phyloP scores from a whole-genome alignment of 2,329 filamentous ascomycete species.

The Fusarium beomiforme region DNA sequence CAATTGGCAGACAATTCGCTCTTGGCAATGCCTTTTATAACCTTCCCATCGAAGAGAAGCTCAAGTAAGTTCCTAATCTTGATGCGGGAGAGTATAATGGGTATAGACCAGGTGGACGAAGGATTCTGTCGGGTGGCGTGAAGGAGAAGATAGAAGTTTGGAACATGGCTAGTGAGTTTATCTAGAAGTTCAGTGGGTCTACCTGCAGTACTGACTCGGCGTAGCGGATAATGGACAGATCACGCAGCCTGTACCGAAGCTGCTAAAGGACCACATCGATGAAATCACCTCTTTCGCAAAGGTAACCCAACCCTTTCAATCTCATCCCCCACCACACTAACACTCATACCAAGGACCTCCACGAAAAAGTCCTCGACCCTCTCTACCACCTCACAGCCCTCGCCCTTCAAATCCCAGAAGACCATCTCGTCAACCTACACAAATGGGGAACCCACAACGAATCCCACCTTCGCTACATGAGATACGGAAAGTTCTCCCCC shows the following conservation, averaged over 20 bases:
- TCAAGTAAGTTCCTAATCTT: constrained; percentile 61
- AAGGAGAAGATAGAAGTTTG: constrained; percentile 52
- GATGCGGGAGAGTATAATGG: constrained; percentile 66
- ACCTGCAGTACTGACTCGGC: not conserved
- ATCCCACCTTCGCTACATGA: constrained; percentile 72
- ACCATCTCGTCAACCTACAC: constrained; percentile 64
- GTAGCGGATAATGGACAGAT: constrained; percentile 46
- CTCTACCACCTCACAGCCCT: constrained; percentile 70
- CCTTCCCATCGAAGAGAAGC: constrained; percentile 67
- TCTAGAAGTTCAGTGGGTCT: accelerated
- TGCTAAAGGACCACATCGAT: not conserved
- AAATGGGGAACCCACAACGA: constrained; percentile 67
- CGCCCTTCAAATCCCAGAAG: constrained; percentile 67
- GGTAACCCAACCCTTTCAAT: not conserved
- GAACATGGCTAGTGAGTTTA: constrained; percentile 50
- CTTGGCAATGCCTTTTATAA: constrained; percentile 64
- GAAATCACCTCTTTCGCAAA: constrained; percentile 32
- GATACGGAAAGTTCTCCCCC: constrained; percentile 60
- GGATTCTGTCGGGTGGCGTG: constrained; percentile 49
- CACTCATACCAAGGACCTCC: constrained; percentile 45
- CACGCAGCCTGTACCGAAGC: constrained; percentile 32
- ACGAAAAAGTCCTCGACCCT: constrained; percentile 65
- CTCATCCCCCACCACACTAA: not conserved
- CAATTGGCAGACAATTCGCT: constrained; percentile 68
- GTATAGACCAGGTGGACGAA: constrained; percentile 59